Conservation (phyloP, 2,329 filamentous ascomycete genomes). For the Claviceps paspali region DNA sequence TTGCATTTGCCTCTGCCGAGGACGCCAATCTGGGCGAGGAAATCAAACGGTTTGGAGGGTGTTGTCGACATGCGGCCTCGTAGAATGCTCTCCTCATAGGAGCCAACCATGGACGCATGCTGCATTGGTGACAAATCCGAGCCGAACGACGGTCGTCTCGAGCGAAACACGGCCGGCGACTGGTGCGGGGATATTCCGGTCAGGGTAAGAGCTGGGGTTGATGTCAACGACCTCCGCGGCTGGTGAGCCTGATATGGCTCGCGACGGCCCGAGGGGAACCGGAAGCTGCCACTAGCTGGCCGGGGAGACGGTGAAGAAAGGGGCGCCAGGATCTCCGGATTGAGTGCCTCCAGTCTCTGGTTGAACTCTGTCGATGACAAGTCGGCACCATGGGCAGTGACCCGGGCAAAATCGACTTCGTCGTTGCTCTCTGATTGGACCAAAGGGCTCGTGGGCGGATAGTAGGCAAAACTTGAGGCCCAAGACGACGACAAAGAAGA, state of each 20-base stretch:
- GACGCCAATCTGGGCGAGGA: conserved; percentile 89
- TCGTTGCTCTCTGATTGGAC: conserved; percentile 80
- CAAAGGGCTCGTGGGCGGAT: conserved; percentile 81
- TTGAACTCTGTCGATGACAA: conserved; percentile 24
- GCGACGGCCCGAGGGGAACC: conserved; percentile 29
- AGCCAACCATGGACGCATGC: conserved; percentile 91
- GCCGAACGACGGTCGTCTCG: conserved; percentile 54
- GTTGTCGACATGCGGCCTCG: conserved; percentile 93
- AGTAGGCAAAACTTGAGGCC: conserved; percentile 67
- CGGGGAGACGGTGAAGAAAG: conserved; percentile 25
- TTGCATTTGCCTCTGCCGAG: conserved; percentile 83
- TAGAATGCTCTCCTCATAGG: conserved; percentile 93
- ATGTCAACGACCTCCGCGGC: conserved; percentile 59
- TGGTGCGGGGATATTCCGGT: conserved; percentile 32
- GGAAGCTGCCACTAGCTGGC: conserved; percentile 12
- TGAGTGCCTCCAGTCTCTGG: conserved; percentile 55
- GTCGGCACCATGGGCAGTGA: conserved; percentile 36
- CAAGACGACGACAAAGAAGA: conserved; percentile 57
- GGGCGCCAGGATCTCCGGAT: conserved; percentile 38
- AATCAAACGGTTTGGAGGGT: conserved; percentile 82
- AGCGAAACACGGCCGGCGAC: conserved; percentile 33
- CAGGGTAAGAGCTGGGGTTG: conserved; percentile 28
- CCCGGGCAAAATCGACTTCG: conserved; percentile 45
- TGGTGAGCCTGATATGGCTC: conserved; percentile 69
- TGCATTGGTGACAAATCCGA: conserved; percentile 65